Evolutionary conservation across 495 filamentous ascomycete genomes (phyloP), one percentile per base, ranked within the genome.

Genomic region (Xylaria venustula): DNA sequence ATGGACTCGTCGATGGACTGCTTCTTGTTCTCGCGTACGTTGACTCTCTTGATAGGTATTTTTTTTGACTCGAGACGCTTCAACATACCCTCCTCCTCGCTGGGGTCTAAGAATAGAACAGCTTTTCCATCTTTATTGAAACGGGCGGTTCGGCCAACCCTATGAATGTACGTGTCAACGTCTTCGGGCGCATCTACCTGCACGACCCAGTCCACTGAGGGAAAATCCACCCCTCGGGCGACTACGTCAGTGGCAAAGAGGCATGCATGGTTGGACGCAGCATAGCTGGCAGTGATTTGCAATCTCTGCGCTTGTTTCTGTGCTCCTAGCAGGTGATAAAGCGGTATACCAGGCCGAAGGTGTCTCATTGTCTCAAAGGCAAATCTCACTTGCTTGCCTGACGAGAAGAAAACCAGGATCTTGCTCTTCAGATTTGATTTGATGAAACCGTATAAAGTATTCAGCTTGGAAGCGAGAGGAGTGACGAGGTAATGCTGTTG

Each of bases 181-280:
- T 98, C 94, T 74, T 98, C 94, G 0, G 94, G 94, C 61, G 91
- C 96, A 71, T 98, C 94, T 26, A 91, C 74, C 68, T 98, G 94
- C 46, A 98, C 87, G 9, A 98, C 94, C 92, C 94, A 98, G 71
- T 98, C 94, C 1, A 98, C 93, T 12, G 92, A 90, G 0, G 94
- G 94, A 71, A 98, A 97, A 71, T 98, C 94, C 8, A 98, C 81
- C 54, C 94, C 94, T 65, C 94, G 83, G 0, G 94, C 94, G 34
- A 92, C 91, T 30, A 98, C 90, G 70, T 98, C 94, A 0, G 94
- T 99, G 1, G 93, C 90, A 67, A 99, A 96, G 1, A 99, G 83
- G 66, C 95, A 97, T 3, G 87, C 85, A 42, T 89, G 80, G 65
- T 93, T 89, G 2, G 92, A 81, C 11, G 86, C 79, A 0, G 89